phyloP scores from a whole-genome alignment of 305 asterid genomes.

The Rubia occidens region DNA sequence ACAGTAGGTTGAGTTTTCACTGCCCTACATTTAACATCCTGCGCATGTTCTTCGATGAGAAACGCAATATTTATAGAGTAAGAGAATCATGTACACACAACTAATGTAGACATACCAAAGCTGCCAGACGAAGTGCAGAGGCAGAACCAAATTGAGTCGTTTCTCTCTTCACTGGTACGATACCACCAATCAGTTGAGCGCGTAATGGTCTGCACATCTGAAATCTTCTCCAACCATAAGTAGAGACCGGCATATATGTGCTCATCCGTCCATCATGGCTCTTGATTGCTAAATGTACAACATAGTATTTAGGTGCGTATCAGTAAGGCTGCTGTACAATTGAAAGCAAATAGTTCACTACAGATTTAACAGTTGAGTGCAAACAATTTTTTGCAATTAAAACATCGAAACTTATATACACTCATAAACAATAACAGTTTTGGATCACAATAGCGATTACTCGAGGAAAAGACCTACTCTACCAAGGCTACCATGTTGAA shows the following conservation, averaged over 20 bases:
- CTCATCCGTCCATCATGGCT: neutral
- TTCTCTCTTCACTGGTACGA: neutral
- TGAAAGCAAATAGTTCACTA: neutral
- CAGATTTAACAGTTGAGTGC: neutral
- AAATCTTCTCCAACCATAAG: neutral
- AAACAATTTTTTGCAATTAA: neutral
- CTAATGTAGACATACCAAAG: neutral
- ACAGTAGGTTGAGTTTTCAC: neutral
- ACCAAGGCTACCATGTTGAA: too few relatives aligned
- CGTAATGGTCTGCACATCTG: neutral
- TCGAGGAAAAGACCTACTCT: too few relatives aligned
- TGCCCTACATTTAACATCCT: slow-evolving; percentile 12
- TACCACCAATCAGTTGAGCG: neutral
- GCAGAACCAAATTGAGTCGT: neutral
- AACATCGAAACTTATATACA: neutral
- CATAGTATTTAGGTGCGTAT: neutral
- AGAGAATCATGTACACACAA: neutral
- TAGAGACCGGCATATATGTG: neutral
- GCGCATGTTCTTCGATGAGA: neutral
- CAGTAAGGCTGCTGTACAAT: neutral
- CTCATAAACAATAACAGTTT: neutral
- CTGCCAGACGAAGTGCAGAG: neutral
- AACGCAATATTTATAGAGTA: neutral
- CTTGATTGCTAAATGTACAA: neutral
- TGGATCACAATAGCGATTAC: neutral